Evolutionary conservation across 1,139 yeast genomes (phyloP).

Genomic region (Kazachstania sp.): DNA sequence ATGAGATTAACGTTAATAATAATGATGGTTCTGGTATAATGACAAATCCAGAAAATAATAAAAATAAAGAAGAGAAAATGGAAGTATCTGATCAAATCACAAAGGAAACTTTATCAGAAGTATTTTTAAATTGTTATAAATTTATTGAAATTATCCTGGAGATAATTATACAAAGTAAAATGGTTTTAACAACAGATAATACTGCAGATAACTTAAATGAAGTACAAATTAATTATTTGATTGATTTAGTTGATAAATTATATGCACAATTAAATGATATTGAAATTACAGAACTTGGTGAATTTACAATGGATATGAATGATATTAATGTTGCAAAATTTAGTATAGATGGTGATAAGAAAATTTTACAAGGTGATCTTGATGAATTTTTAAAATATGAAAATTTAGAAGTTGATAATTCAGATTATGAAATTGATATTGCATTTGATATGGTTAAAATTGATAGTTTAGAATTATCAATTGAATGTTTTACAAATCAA

Average conservation of each 20-base stretch:
- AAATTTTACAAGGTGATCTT: background rate
- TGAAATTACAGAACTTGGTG: conserved; percentile 2
- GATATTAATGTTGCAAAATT: conserved; percentile 5
- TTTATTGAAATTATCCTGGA: conserved; percentile 18
- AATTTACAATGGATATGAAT: background rate
- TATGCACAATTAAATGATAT: conserved; percentile 16
- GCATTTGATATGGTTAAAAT: conserved; percentile 10
- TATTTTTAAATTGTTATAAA: conserved; percentile 16
- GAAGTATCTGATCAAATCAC: conserved; percentile 27
- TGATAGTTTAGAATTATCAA: conserved; percentile 11
- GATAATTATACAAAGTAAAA: conserved; percentile 11
- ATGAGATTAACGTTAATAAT: background rate
- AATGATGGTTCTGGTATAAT: conserved; percentile 12
- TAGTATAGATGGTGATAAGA: conserved; percentile 5
- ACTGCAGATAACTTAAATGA: conserved; percentile 8
- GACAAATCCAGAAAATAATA: conserved; percentile 2
- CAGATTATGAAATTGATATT: background rate
- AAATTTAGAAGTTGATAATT: background rate
- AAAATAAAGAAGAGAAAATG: conserved; percentile 13
- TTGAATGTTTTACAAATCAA: conserved; percentile 5
- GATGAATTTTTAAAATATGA: background rate
- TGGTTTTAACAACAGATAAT: background rate
- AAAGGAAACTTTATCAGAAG: conserved; percentile 18
- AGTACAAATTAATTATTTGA: conserved; percentile 18
- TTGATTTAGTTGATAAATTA: conserved; percentile 14